Base-by-base conservation (phyloP, 768 basidiomycete species). In the Phaeotremella skinneri region DNA sequence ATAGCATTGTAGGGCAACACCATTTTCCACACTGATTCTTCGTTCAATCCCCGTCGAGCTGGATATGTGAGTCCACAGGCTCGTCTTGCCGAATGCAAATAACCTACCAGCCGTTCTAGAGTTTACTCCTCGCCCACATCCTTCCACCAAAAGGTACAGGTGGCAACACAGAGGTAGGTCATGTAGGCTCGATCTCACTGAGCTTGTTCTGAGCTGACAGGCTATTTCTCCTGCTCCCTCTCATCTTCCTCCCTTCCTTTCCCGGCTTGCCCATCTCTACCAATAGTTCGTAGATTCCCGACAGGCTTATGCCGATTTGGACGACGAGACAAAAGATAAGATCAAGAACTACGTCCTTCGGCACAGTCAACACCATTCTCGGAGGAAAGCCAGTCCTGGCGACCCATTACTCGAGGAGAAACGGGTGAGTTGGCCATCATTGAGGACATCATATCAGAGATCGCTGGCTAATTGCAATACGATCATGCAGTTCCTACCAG, bases 1-100 rank as follows among this genome's bases (percentile, higher is more conserved):
- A 17, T 4, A 6, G 21, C 11, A 20, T 16, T 20, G 4, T 48
- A 56, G 39, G 53, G 58, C 4, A 60, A 64, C 59, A 31, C 39
- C n/a, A 34, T 64, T 34, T 64, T 64, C 59, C 62, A 64, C 47
- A 56, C 49, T 16, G 61, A 61, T 32, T 52, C 51, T 1, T 31
- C 56, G 1, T 57, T 65, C 56, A 65, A 65, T 25, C 62, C 62
- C 4, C 49, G 64, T n/a, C 56, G 60, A 30, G 60, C 60, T 20
- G 64, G 58, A n/a, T 61, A 55, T 34, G 55, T 56, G 41, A 57
- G 53, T 37, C 5, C 11, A 5, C 2, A 4, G 43, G 5, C 9
- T 53, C 52, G 16, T 56, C 4, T 34, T 14, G 25, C 37, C 48
- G 20, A 21, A 23, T 13, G 13, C 9, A 39, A 4, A 21, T n/a